Conservation (phyloP, 1,284 basidiomycete genomes). For the Schizophyllum amplum region DNA sequence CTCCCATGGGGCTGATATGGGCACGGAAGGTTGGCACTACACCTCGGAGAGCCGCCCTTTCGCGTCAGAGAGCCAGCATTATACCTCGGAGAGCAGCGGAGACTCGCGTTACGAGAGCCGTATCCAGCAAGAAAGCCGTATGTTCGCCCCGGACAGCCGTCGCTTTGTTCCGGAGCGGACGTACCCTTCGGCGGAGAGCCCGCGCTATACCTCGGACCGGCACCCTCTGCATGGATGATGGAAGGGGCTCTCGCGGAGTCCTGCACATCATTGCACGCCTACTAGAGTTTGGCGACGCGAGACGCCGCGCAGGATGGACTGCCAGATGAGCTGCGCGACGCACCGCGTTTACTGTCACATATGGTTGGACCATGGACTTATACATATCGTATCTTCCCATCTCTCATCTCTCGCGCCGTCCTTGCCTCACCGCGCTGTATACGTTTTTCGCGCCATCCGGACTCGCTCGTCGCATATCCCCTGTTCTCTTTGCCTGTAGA, state of each 20-base stretch:
- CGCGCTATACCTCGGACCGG: background rate
- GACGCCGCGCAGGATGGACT: background rate
- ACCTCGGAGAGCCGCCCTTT: background rate
- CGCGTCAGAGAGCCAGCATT: background rate
- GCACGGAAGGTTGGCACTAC: background rate
- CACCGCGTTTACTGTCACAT: background rate
- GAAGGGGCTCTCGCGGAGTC: background rate
- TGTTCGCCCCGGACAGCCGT: background rate
- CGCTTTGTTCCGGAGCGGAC: background rate
- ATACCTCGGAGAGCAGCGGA: background rate
- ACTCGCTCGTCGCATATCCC: too few relatives aligned
- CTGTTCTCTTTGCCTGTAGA: background rate
- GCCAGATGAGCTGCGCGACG: background rate
- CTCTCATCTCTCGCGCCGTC: background rate
- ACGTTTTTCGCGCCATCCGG: too few relatives aligned
- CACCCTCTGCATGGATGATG: background rate
- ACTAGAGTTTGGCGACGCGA: background rate
- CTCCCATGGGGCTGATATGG: background rate
- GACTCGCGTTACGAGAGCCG: too few relatives aligned
- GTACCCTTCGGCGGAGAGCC: background rate
- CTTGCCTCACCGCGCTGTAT: too few relatives aligned
- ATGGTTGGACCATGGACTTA: too few relatives aligned
- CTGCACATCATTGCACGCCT: background rate
- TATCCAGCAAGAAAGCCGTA: too few relatives aligned
- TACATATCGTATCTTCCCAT: too few relatives aligned